phyloP scores from a whole-genome alignment of 2,329 filamentous ascomycete species.

The Hypomyces rosellus region DNA sequence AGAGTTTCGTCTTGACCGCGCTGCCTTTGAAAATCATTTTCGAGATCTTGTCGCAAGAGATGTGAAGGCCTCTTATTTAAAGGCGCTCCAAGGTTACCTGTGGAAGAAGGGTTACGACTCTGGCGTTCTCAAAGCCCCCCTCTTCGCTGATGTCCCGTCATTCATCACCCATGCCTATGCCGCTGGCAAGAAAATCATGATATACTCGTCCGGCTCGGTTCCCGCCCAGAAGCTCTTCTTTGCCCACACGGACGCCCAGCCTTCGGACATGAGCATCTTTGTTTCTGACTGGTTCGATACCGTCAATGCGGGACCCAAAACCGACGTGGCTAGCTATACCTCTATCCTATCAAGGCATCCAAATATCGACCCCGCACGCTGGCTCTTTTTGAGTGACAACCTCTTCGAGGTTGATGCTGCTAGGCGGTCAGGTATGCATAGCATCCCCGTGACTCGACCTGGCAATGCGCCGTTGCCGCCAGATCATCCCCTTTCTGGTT shows the following conservation, averaged over 20 bases:
- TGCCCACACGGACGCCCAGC: conserved; percentile 53
- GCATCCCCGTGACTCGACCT: conserved; percentile 56
- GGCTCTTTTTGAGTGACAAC: conserved; percentile 80
- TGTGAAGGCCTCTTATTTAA: conserved; percentile 70
- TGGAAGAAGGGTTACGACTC: conserved; percentile 69
- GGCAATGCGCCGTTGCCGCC: conserved; percentile 61
- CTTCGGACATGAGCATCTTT: conserved; percentile 51
- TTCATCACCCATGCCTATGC: conserved; percentile 54
- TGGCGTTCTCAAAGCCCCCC: conserved; percentile 62
- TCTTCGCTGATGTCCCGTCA: conserved; percentile 69
- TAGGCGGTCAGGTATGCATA: conserved; percentile 55
- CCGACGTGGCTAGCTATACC: conserved; percentile 58
- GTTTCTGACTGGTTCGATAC: conserved; percentile 72
- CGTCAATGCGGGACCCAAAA: conserved; percentile 71
- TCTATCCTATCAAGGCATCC: conserved; percentile 48
- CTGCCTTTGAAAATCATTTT: conserved; percentile 59
- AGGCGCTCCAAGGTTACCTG: conserved; percentile 72
- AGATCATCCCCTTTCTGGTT: conserved; percentile 33
- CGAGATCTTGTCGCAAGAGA: conserved; percentile 64
- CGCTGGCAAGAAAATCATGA: conserved; percentile 55
- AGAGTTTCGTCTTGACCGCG: conserved; percentile 52
- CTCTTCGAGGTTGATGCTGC: conserved; percentile 62
- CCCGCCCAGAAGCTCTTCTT: conserved; percentile 77
- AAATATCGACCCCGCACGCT: conserved; percentile 42
- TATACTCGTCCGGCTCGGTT: conserved; percentile 78